Conservation (phyloP, 192 early-diverging fungal species). For the Backusella psychrophila region DNA sequence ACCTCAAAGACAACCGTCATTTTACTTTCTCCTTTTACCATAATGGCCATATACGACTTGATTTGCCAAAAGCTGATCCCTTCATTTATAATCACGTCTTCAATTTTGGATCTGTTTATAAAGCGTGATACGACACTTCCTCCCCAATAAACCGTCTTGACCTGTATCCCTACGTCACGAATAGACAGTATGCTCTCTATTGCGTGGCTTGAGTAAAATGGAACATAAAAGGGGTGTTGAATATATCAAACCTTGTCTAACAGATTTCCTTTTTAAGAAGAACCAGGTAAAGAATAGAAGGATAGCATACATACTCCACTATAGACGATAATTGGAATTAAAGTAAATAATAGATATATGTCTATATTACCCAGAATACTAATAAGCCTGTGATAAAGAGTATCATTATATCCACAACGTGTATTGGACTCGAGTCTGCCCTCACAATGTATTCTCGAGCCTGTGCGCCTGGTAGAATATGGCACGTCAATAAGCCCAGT, state of each 20-base stretch:
- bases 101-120: conserved; percentile 61
- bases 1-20: conserved; percentile 76
- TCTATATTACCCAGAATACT: conserved; percentile 1
- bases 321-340: not conserved
- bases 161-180: conserved; percentile 66
- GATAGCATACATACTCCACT: not conserved
- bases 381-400: not conserved
- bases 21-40: conserved; percentile 55
- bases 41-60: conserved; percentile 68
- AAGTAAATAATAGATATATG: not conserved
- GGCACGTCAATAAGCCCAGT: not conserved
- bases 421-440: not conserved
- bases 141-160: conserved; percentile 55
- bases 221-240: not conserved
- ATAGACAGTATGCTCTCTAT: conserved; percentile 67
- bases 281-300: conserved; percentile 15
- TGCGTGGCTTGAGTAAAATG: not conserved
- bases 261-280: conserved; percentile 29
- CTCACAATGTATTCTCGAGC: conserved; percentile 8
- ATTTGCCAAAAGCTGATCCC: conserved; percentile 71
- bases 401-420: not conserved
- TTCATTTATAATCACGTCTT: conserved; percentile 76
- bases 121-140: conserved; percentile 52
- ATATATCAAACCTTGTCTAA: conserved; percentile 33
- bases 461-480: conserved; percentile 4